Evolutionary conservation across 2,329 filamentous ascomycete species (phyloP).

Genomic region (Cytospora chrysosperma): DNA sequence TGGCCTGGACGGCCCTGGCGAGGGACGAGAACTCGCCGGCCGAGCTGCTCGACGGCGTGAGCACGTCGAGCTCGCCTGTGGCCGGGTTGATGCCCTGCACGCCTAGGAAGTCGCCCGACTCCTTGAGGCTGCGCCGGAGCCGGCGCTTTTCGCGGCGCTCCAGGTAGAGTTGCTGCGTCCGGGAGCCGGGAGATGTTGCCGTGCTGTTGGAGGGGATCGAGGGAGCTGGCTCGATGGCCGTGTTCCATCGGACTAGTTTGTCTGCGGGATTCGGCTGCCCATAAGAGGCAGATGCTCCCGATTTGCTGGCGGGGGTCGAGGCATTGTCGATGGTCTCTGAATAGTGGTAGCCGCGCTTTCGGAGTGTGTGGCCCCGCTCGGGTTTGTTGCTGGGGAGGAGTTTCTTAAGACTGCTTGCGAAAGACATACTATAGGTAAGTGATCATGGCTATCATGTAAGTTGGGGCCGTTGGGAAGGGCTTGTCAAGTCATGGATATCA

Average conservation of each 20-base stretch:
- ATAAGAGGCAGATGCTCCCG: not conserved
- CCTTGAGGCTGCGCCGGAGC: conserved; percentile 47
- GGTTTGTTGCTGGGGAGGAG: conserved; percentile 49
- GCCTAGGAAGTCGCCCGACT: conserved; percentile 58
- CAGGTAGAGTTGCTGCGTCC: conserved; percentile 30
- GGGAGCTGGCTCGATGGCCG: conserved; percentile 27
- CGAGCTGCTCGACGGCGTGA: conserved; percentile 29
- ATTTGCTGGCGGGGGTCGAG: not conserved
- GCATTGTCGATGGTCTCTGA: conserved; percentile 20
- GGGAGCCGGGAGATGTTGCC: conserved; percentile 8
- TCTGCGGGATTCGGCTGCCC: conserved; percentile 28
- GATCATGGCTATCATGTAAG: not conserved
- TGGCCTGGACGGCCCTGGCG: conserved; percentile 35
- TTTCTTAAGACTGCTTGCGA: conserved; percentile 43
- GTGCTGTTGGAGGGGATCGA: conserved; percentile 9
- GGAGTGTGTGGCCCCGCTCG: conserved; percentile 50
- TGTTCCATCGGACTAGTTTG: conserved; percentile 38
- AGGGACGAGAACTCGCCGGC: conserved; percentile 31
- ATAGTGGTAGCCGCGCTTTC: conserved; percentile 35
- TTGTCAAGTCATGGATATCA: not conserved
- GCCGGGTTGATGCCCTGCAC: conserved; percentile 58
- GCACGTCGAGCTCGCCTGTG: conserved; percentile 52
- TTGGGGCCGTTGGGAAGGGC: not conserved
- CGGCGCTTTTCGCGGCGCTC: conserved; percentile 38
- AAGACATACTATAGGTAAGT: conserved; percentile 28